These are phyloP conservation scores for Suhomyces bolitotheri DNA, from an alignment of 1,139 yeast genomes.

Conservation along the genomic window DNA sequence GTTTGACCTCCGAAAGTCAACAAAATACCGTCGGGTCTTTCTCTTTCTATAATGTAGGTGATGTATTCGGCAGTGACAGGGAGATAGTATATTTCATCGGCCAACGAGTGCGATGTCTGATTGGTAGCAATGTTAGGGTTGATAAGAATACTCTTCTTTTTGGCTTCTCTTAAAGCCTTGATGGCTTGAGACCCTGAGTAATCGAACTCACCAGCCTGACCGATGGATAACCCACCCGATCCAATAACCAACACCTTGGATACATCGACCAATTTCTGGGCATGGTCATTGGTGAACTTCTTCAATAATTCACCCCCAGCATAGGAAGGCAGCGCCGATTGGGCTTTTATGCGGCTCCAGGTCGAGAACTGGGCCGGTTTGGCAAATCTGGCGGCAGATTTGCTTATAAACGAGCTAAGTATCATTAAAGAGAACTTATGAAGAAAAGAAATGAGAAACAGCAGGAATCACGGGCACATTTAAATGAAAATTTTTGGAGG, in stretches of 20 bases:
- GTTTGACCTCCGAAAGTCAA: constrained; percentile 99
- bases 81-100: constrained; percentile 90
- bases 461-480: constrained; percentile 6
- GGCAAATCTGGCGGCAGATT: constrained; percentile 7
- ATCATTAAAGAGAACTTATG: constrained; percentile 4
- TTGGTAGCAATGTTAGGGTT: constrained; percentile 98
- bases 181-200: constrained; percentile 98
- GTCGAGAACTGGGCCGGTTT: constrained; percentile 11
- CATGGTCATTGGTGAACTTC: constrained; percentile 46
- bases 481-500: constrained; percentile 16
- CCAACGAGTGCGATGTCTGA: constrained; percentile 93
- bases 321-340: constrained; percentile 30
- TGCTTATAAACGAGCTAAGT: constrained; percentile 7
- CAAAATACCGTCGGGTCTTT: constrained; percentile 92
- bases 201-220: constrained; percentile 99
- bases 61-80: constrained; percentile 98
- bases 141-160: constrained; percentile 79
- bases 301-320: constrained; percentile 58
- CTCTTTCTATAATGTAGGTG: constrained; percentile 90
- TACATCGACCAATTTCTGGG: constrained; percentile 73
- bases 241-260: constrained; percentile 90
- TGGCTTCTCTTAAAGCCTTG: constrained; percentile 90
- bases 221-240: constrained; percentile 96
- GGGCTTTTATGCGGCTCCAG: constrained; percentile 10
- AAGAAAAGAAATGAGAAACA: constrained; percentile 6